A percentile compares a stretch with the other conserved stretches of the same genome.
Evolutionary conservation across 345 rosid species (phyloP).

Genomic region (Eucalyptus pumila): DNA sequence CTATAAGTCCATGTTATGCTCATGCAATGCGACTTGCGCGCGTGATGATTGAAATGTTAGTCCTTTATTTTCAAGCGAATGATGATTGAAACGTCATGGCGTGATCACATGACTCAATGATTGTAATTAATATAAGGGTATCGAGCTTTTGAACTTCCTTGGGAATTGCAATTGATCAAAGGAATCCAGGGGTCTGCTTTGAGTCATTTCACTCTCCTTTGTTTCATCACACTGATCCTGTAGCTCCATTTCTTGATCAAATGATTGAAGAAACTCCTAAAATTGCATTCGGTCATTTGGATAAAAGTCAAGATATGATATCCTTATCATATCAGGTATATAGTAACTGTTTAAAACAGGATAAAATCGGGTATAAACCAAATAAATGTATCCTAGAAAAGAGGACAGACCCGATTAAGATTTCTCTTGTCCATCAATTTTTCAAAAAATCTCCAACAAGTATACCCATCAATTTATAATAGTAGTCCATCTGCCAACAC

Average conservation of each 20-base stretch:
- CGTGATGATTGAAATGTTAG: not conserved
- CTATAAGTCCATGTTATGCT: not conserved
- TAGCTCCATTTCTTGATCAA: not conserved
- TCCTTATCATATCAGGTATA: fast-evolving
- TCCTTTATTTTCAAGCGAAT: not conserved
- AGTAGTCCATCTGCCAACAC: not conserved
- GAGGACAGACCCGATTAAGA: no score
- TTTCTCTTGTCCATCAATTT: no score
- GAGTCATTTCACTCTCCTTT: not conserved
- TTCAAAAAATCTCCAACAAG: fast-evolving
- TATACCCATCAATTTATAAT: not conserved
- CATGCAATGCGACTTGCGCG: not conserved
- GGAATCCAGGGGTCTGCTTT: not conserved
- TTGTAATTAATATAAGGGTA: not conserved
- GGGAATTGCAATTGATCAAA: not conserved
- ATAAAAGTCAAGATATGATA: no score
- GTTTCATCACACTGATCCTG: not conserved
- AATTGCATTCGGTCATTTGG: no score
- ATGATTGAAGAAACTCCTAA: not conserved
- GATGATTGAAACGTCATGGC: not conserved
- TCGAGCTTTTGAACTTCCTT: not conserved
- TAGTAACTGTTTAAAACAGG: no score
- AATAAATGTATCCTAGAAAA: no score
- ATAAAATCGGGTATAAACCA: no score
- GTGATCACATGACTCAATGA: not conserved